Conservation (phyloP, 371 early-diverging fungal species). For the Mortierella sp. region DNA sequence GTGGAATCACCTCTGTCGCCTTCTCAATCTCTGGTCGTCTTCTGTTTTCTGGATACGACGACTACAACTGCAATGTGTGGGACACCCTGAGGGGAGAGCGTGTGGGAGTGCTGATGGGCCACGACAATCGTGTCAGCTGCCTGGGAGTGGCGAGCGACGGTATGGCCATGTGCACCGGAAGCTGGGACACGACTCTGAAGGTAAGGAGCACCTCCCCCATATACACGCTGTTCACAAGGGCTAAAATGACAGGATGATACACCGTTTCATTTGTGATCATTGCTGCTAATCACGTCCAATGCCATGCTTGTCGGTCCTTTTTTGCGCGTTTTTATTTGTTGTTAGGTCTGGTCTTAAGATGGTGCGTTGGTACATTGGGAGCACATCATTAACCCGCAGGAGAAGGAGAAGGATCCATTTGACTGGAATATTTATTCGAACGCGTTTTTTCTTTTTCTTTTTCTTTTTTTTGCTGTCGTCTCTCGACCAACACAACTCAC, state of each 20-base stretch:
- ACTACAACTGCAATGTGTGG: slow-evolving; percentile 98
- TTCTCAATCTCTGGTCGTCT: slow-evolving; percentile 96
- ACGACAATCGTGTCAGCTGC: slow-evolving; percentile 97
- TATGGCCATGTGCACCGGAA: slow-evolving; percentile 97
- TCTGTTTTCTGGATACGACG: slow-evolving; percentile 97
- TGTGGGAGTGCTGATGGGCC: slow-evolving; percentile 94
- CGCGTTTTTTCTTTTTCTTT: no score
- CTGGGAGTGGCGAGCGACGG: slow-evolving; percentile 96
- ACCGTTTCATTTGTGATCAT: no score
- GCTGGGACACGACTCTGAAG: slow-evolving; percentile 97
- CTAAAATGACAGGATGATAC: no score
- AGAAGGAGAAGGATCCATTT: no score
- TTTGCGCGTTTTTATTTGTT: background rate
- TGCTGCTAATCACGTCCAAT: no score
- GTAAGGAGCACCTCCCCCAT: no score
- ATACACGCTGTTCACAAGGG: no score
- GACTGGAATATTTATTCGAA: no score
- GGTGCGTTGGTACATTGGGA: no score
- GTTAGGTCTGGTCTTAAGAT: slow-evolving; percentile 1
- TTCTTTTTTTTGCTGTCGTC: no score
- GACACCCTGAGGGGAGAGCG: slow-evolving; percentile 95
- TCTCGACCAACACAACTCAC: no score
- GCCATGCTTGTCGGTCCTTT: background rate
- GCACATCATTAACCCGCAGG: no score
- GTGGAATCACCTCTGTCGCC: slow-evolving; percentile 96